These are phyloP conservation scores for Pseudofabraea citricarpa DNA, from an alignment of 2,329 filamentous ascomycete genomes.

Conservation along the genomic window DNA sequence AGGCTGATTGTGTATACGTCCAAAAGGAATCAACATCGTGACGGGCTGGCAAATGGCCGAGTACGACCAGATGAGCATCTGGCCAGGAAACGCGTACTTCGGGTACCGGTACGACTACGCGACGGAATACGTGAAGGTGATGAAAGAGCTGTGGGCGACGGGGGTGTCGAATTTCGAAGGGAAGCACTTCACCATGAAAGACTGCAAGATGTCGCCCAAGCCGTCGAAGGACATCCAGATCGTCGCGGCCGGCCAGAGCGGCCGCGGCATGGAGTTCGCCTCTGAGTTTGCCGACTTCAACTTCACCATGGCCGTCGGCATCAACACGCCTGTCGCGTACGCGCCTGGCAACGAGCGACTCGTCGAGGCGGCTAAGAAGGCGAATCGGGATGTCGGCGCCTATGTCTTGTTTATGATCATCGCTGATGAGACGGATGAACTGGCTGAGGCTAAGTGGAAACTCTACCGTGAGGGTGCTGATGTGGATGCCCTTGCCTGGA, in stretches of 20 bases:
- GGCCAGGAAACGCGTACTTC: conserved; percentile 22
- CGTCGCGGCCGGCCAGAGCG: conserved; percentile 29
- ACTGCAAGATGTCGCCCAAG: conserved; percentile 24
- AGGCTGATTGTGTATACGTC: no score
- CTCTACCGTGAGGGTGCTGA: conserved; percentile 28
- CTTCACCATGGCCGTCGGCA: conserved; percentile 26
- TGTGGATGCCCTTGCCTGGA: conserved; percentile 27
- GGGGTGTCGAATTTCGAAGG: conserved; percentile 25
- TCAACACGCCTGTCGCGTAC: conserved; percentile 27
- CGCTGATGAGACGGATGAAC: conserved; percentile 27
- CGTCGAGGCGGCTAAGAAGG: conserved; percentile 24
- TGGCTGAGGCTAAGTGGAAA: conserved; percentile 27
- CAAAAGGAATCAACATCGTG: conserved; percentile 22
- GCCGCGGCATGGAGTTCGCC: conserved; percentile 29
- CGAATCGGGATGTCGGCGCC: conserved; percentile 27
- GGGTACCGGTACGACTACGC: conserved; percentile 27
- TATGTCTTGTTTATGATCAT: conserved; percentile 31
- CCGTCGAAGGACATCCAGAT: conserved; percentile 23
- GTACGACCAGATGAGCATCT: conserved; percentile 26
- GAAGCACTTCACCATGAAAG: conserved; percentile 25
- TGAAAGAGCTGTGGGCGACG: conserved; percentile 26
- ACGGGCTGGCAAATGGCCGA: conserved; percentile 26
- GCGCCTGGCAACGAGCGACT: conserved; percentile 21
- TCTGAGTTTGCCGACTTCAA: conserved; percentile 28
- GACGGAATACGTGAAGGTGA: conserved; percentile 25